Base-by-base conservation (phyloP, 306 rosid genomes). In the Carpinus fangiana region DNA sequence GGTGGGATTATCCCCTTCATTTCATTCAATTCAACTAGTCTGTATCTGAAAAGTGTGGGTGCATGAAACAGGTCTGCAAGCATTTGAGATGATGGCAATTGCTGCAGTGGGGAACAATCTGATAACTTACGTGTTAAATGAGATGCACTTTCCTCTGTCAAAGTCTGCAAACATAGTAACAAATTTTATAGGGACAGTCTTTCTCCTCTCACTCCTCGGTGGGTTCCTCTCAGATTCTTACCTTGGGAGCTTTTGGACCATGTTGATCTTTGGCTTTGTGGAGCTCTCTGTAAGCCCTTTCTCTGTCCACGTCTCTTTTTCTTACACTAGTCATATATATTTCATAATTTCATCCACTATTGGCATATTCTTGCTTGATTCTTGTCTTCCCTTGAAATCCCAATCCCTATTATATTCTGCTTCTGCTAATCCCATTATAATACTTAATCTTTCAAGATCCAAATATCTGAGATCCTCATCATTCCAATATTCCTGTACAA, bases 41-140 rank as follows among this genome's bases (percentile, higher is more conserved):
- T 61, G 68, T 20, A 20, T 41, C 1, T 10, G 28, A 72, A 50
- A 31, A 66, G 55, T 70, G 50, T 82, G 81, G 69, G 46, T 73
- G 73, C 45, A 48, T 28, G 31, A 8, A 13, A 28, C 72, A 88
- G 93, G 93, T 28, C 90, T 90, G n/a, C 93, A 90, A 76, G 92
- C 89, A 38, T 84, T 90, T 73, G 94, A 90, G 88, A 90, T 88
- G 89, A 86, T 90, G 90, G 94, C 90, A 23, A 84, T 90, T 76
- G 92, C 90, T 17, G 92, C 85, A 7, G 92, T 90, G 54, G 90
- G 92, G 73, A 90, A 88, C 73, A 90, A 88, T 73, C 88, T 90
- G 26, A 88, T 90, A 55, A 90, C 90, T 16, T 90, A 86, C 59
- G 83, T 90, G n/a, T 70, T 82, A 56, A 86, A 75, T 73, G 87